These are phyloP conservation scores for Galerina marginata DNA, from an alignment of 768 basidiomycete genomes.

Conservation along the genomic window DNA sequence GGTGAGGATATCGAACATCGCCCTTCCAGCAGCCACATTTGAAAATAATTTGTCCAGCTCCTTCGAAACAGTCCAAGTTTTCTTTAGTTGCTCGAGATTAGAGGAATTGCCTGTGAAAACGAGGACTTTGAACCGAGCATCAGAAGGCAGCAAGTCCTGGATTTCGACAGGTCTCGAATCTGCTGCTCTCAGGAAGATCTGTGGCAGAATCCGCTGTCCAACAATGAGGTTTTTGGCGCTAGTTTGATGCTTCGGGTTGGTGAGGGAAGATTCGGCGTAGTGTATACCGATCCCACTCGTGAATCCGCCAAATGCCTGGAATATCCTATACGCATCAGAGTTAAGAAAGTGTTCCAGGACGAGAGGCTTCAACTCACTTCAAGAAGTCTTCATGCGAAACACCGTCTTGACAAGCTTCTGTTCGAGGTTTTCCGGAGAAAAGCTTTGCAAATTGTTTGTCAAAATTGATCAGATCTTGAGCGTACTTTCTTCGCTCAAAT, in stretches of 20 bases:
- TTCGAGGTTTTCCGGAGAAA: slow-evolving; percentile 72
- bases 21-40: slow-evolving; percentile 31
- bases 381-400: slow-evolving; percentile 60
- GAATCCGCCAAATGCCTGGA: slow-evolving; percentile 59
- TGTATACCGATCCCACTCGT: slow-evolving; percentile 60
- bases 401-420: slow-evolving; percentile 49
- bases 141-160: slow-evolving; percentile 56
- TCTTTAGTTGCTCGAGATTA: slow-evolving; percentile 31
- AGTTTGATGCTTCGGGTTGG: slow-evolving; percentile 40
- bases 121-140: slow-evolving; percentile 60
- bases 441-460: slow-evolving; percentile 68
- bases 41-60: slow-evolving; percentile 38
- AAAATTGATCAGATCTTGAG: slow-evolving; percentile 74
- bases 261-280: slow-evolving; percentile 54
- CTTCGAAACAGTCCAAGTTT: slow-evolving; percentile 36
- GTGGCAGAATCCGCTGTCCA: slow-evolving; percentile 59
- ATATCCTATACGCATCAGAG: slow-evolving; percentile 40
- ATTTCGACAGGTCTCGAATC: slow-evolving; percentile 57
- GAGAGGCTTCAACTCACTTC: slow-evolving; percentile 28
- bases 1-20: slow-evolving; percentile 49
- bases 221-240: slow-evolving; percentile 46
- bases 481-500: slow-evolving; percentile 67
- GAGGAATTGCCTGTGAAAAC: slow-evolving; percentile 55
- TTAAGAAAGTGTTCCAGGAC: neutral
- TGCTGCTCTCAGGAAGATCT: slow-evolving; percentile 52